phyloP scores from a whole-genome alignment of 345 rosid species.

The Euclidium syriacum region DNA sequence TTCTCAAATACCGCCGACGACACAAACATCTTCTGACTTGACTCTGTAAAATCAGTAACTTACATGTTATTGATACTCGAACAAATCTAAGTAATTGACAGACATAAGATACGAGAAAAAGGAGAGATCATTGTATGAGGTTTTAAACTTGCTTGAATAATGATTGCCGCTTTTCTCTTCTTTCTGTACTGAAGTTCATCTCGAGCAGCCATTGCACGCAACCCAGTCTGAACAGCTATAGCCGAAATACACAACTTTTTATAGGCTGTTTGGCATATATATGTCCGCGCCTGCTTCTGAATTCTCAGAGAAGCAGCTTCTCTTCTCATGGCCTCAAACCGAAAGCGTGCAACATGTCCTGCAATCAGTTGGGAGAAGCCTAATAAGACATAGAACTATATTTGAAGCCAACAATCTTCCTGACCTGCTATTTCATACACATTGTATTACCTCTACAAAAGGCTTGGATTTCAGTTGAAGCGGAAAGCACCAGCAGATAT shows the following conservation, averaged over 20 bases:
- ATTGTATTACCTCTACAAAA: constrained; percentile 64
- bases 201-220: constrained; percentile 75
- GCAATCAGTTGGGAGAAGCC: constrained; percentile 22
- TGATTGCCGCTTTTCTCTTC: constrained; percentile 55
- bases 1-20: constrained; percentile 34
- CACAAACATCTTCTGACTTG: constrained; percentile 64
- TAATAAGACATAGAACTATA: background rate
- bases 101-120: background rate
- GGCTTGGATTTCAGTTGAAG: constrained; percentile 66
- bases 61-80: background rate
- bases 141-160: constrained; percentile 61
- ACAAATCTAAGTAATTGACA: background rate
- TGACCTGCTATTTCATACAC: background rate
- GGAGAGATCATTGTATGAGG: background rate
- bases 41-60: constrained; percentile 44
- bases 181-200: constrained; percentile 54
- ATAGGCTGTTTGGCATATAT: constrained; percentile 56
- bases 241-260: constrained; percentile 48
- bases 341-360: constrained; percentile 62
- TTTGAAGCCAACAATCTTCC: constrained; percentile 2
- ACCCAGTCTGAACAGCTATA: constrained; percentile 60
- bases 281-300: constrained; percentile 62
- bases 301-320: constrained; percentile 69
- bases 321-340: constrained; percentile 58
- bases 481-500: constrained; percentile 45